phyloP scores from a whole-genome alignment of 164 flowering plant genomes.

The Kalanchoe fedtschenkoi region DNA sequence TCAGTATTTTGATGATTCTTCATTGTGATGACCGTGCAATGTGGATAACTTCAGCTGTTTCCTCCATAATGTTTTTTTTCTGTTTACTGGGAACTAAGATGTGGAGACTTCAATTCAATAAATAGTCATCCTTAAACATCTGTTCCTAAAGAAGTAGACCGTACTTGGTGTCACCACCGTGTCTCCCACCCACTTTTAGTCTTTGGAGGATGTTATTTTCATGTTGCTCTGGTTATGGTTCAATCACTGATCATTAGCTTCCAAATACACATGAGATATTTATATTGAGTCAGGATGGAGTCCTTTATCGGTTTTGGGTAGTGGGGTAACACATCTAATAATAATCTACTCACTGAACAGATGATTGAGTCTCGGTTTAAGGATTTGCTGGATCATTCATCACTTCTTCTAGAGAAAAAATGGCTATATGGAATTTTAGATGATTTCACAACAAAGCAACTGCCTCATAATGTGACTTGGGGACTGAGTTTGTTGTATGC shows the following conservation, averaged over 20 bases:
- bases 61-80: not conserved
- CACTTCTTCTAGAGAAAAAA: constrained; percentile 59
- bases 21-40: no score
- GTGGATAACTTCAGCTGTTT: not conserved
- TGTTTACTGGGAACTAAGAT: not conserved
- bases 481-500: constrained; percentile 95
- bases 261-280: not conserved
- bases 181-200: not conserved
- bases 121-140: not conserved
- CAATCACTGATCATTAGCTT: not conserved
- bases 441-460: constrained; percentile 92
- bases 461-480: constrained; percentile 99
- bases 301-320: not conserved
- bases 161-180: not conserved
- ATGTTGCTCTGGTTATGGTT: not conserved
- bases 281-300: not conserved
- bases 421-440: constrained; percentile 87
- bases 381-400: constrained; percentile 74
- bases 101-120: not conserved
- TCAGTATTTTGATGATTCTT: constrained; percentile 1
- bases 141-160: not conserved
- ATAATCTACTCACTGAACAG: constrained; percentile 25
- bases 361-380: constrained; percentile 80
- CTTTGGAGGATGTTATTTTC: no score
- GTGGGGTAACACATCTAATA: not conserved